Conservation (phyloP, 805 yeast species). For the Cyberlindnera subsufficiens region DNA sequence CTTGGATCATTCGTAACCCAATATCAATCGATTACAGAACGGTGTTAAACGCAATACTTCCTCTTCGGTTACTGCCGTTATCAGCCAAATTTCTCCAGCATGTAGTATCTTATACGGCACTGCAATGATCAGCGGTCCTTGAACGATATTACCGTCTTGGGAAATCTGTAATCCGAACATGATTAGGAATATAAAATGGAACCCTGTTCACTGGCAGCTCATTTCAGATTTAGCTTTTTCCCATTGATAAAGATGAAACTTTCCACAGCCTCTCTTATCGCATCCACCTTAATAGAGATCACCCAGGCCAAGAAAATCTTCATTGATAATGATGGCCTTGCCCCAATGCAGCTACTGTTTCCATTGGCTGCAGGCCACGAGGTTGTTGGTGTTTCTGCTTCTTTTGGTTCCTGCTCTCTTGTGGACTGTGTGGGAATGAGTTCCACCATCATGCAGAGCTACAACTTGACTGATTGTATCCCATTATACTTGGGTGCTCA, state of each 20-base stretch:
- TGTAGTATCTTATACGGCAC: too few relatives aligned
- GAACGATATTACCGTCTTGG: too few relatives aligned
- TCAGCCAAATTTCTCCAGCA: too few relatives aligned
- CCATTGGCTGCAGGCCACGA: constrained; percentile 35
- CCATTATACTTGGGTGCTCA: constrained; percentile 34
- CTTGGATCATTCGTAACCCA: too few relatives aligned
- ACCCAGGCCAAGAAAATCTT: constrained; percentile 30
- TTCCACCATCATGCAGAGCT: constrained; percentile 24
- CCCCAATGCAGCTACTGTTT: constrained; percentile 31
- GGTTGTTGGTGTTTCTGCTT: constrained; percentile 33
- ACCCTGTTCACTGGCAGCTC: too few relatives aligned
- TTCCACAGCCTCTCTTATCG: constrained; percentile 11
- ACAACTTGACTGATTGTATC: constrained; percentile 31
- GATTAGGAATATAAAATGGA: too few relatives aligned
- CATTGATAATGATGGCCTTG: constrained; percentile 37
- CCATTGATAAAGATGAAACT: constrained; percentile 7
- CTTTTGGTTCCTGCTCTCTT: constrained; percentile 33
- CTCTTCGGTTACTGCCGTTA: too few relatives aligned
- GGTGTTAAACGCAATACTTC: too few relatives aligned
- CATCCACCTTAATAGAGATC: constrained; percentile 6
- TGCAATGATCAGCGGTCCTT: too few relatives aligned
- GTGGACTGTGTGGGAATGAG: constrained; percentile 35
- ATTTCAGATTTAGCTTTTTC: neutral
- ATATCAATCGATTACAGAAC: too few relatives aligned
- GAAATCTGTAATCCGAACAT: too few relatives aligned